Conservation (phyloP, 78 protist genomes). For the Capsaspora owczarzaki region DNA sequence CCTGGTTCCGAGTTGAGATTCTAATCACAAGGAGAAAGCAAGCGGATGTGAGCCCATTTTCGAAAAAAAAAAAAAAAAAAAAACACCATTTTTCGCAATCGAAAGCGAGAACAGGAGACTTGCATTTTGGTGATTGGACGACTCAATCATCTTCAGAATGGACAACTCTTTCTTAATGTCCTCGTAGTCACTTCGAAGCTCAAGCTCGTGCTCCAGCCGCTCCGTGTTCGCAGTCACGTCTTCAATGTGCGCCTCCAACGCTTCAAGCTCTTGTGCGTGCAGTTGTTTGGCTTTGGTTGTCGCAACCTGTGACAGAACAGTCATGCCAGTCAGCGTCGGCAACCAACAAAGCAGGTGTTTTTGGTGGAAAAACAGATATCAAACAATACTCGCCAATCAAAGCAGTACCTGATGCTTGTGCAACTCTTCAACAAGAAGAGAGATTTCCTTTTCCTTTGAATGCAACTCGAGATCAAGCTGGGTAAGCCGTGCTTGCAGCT, state of each 20-base stretch:
- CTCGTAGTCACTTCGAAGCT: neutral
- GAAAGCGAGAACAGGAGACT: neutral
- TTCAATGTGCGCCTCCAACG: neutral
- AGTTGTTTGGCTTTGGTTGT: too few relatives aligned
- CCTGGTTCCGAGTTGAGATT: neutral
- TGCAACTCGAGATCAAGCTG: neutral
- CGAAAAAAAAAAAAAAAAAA: neutral
- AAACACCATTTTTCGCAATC: neutral
- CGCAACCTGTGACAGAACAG: too few relatives aligned
- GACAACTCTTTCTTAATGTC: neutral
- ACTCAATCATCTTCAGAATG: neutral
- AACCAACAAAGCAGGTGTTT: too few relatives aligned
- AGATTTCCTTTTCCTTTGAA: neutral
- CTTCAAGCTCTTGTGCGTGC: neutral
- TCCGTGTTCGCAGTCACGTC: too few relatives aligned
- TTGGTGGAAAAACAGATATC: too few relatives aligned
- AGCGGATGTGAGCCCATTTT: neutral
- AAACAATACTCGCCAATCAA: too few relatives aligned
- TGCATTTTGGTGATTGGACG: neutral
- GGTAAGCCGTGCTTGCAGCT: too few relatives aligned
- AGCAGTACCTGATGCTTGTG: neutral
- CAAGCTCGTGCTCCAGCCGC: too few relatives aligned
- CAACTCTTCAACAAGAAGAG: neutral
- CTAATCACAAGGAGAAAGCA: neutral
- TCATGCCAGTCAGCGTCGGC: too few relatives aligned